phyloP scores from a whole-genome alignment of 2,329 filamentous ascomycete species.

The Penicillium sumatraense region DNA sequence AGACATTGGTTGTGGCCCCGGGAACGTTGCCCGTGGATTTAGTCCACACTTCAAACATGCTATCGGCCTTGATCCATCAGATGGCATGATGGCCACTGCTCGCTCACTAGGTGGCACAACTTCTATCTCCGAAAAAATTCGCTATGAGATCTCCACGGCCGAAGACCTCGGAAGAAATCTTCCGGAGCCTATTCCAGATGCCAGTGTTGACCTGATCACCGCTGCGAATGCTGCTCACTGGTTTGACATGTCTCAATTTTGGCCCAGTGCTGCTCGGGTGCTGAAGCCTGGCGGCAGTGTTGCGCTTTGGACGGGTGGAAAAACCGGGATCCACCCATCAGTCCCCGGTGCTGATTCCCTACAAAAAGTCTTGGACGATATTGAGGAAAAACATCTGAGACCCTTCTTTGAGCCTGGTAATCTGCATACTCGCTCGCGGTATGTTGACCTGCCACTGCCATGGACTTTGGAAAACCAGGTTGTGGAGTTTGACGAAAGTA shows the following conservation, averaged over 20 bases:
- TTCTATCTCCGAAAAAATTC: slow-evolving; percentile 39
- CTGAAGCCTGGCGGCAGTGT: slow-evolving; percentile 60
- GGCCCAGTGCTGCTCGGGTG: slow-evolving; percentile 50
- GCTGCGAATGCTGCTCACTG: slow-evolving; percentile 60
- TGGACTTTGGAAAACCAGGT: slow-evolving; percentile 50
- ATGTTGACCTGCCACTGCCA: slow-evolving; percentile 52
- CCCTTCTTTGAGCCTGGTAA: slow-evolving; percentile 52
- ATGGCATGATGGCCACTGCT: slow-evolving; percentile 59
- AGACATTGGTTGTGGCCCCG: slow-evolving; percentile 64
- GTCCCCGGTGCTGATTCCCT: slow-evolving; percentile 49
- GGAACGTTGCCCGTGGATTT: slow-evolving; percentile 52
- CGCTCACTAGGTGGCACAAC: slow-evolving; percentile 41
- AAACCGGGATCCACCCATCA: slow-evolving; percentile 26
- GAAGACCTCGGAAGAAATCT: slow-evolving; percentile 48
- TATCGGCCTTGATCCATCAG: slow-evolving; percentile 57
- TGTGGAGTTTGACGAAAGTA: slow-evolving; percentile 43
- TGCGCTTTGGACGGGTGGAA: slow-evolving; percentile 54
- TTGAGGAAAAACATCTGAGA: slow-evolving; percentile 42
- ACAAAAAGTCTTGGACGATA: slow-evolving; percentile 44
- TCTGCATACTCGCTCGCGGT: slow-evolving; percentile 43
- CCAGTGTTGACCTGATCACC: slow-evolving; percentile 55
- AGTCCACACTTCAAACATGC: slow-evolving; percentile 52
- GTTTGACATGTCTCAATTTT: slow-evolving; percentile 61
- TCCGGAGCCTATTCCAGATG: slow-evolving; percentile 32
- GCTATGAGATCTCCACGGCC: slow-evolving; percentile 50